phyloP scores from a whole-genome alignment of 2,329 filamentous ascomycete species.

The Juglanconis sp. region DNA sequence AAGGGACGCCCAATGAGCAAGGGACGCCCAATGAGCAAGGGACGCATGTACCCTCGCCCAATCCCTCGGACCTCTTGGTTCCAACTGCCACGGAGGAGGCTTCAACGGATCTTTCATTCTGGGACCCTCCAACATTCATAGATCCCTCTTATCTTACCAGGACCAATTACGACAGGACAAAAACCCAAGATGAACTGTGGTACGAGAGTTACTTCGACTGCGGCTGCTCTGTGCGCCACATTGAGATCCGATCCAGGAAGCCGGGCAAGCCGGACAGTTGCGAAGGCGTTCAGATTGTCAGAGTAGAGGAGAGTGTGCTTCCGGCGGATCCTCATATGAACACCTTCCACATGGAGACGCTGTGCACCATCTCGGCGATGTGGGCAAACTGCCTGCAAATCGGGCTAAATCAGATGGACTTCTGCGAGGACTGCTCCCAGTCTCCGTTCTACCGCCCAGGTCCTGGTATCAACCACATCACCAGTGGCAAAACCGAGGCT shows the following conservation, averaged over 20 bases:
- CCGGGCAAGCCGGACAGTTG: neutral
- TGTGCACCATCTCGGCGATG: conserved; percentile 26
- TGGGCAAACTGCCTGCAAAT: conserved; percentile 21
- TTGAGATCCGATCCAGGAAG: conserved; percentile 11
- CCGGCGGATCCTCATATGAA: conserved; percentile 25
- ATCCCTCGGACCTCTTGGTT: neutral
- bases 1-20: neutral
- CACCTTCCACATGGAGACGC: conserved; percentile 24
- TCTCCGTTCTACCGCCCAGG: conserved; percentile 27
- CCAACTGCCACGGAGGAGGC: neutral
- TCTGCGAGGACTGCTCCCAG: conserved; percentile 24
- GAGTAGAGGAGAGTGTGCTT: conserved; percentile 12
- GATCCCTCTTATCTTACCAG: neutral
- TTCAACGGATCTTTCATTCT: neutral
- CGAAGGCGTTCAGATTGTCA: conserved; percentile 13
- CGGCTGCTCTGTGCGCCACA: conserved; percentile 16
- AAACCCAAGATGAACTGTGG: neutral
- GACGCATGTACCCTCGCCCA: neutral
- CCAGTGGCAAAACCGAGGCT: neutral
- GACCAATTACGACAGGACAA: neutral
- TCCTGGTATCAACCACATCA: neutral
- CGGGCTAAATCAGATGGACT: conserved; percentile 22
- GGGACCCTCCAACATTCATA: conserved; percentile 6
- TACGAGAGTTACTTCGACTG: conserved; percentile 12
- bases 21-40: neutral